Evolutionary conservation across 2,329 filamentous ascomycete genomes (phyloP), one percentile per base, ranked within the genome.

Genomic region (Aureobasidium melanogenum): DNA sequence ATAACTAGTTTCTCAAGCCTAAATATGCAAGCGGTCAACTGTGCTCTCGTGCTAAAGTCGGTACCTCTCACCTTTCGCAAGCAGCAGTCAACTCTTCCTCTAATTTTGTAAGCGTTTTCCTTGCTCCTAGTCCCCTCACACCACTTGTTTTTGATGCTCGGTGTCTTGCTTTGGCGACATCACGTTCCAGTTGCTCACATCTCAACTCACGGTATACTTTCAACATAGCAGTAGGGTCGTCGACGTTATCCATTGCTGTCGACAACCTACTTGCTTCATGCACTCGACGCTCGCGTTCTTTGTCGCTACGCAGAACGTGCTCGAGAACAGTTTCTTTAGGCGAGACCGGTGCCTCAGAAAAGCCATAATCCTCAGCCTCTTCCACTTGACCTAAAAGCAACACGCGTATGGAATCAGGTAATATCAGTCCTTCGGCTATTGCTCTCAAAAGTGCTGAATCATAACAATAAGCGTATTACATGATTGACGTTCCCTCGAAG

Each of bases 391-490:
- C 87, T 14, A 91, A 71, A 50, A 91, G 83, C 0, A 86, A 80
- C 46, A 90, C 80, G 24, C 85, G 80, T 0, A 85, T 84, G 32
- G 82, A 76, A 65, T 87, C 81, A 0, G 87, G 84, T 41, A 91
- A 89, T 17, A 95, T 88, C 36, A 91, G 79, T 67, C 89, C 89
- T 64, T 91, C 85, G 5, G 85, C 87, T 66, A 95, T 85, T 1
- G 90, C 89, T 68, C 84, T 84, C 17, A 94, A 76, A 7, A 93
- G 74, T 0, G 88, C 86, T 88, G 48, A 5, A 46, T 14, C 3
- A 15, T 41, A 58, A 19, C 17, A 22, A 6, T 19, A 44, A 36
- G 38, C 24, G 8, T 19, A 30, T 34, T 15, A 28, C 30, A 14
- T 22, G 36, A 24, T 28, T 6, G 36, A 9, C 15, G 6, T 15